Conservation (phyloP, 2,329 filamentous ascomycete species). For the Zasmidium angulare region DNA sequence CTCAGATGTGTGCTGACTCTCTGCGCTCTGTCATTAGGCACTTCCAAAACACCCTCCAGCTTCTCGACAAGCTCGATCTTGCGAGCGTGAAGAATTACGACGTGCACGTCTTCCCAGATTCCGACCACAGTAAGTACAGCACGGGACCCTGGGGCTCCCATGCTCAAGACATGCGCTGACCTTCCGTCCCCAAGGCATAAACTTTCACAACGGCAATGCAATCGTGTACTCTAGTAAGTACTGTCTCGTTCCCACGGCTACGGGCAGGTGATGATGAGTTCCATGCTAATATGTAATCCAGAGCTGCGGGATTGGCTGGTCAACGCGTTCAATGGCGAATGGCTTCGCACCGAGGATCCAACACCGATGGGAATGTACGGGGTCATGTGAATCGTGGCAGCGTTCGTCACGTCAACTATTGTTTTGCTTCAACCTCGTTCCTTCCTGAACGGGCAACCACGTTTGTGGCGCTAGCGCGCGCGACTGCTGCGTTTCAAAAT, state of each 20-base stretch:
- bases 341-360: conserved; percentile 63
- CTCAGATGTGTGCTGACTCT: not conserved
- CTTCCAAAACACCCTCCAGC: conserved; percentile 85
- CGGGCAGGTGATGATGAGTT: too few relatives aligned
- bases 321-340: conserved; percentile 97
- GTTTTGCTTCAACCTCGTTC: not conserved
- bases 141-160: too few relatives aligned
- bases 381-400: not conserved
- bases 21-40: conserved; percentile 43
- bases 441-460: not conserved
- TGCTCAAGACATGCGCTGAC: too few relatives aligned
- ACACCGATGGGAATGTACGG: conserved; percentile 40
- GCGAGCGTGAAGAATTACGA: conserved; percentile 88
- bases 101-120: conserved; percentile 93
- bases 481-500: too few relatives aligned
- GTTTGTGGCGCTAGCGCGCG: not conserved
- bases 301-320: conserved; percentile 87
- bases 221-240: conserved; percentile 93
- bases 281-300: conserved; percentile 38
- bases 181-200: conserved; percentile 60
- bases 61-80: conserved; percentile 84
- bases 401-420: not conserved
- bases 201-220: conserved; percentile 86
- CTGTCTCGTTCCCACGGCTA: too few relatives aligned
- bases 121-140: conserved; percentile 64